Conservation (phyloP, 257 asterid genomes). For the Fraxinus quadrangulata region DNA sequence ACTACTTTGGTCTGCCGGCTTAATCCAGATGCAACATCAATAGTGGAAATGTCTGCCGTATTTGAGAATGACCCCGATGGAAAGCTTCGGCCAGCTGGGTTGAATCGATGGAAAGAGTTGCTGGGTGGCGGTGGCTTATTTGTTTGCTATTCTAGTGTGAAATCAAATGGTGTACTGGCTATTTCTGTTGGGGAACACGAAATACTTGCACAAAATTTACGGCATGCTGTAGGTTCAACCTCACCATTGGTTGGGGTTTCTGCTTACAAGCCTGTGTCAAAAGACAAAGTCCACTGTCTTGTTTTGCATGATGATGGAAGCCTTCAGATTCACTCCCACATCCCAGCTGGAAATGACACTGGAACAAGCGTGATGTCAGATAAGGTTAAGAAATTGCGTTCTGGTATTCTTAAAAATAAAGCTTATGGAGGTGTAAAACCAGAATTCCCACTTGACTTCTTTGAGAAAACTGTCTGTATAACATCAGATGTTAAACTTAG, state of each 20-base stretch:
- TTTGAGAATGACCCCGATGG: slow-evolving; percentile 78
- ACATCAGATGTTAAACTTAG: slow-evolving; percentile 87
- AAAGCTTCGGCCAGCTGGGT: slow-evolving; percentile 79
- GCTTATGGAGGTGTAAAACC: slow-evolving; percentile 90
- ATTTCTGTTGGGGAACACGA: slow-evolving; percentile 85
- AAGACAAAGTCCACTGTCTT: slow-evolving; percentile 95
- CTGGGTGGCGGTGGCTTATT: slow-evolving; percentile 72
- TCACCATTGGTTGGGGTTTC: slow-evolving; percentile 94
- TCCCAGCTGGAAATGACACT: slow-evolving; percentile 70
- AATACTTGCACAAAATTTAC: slow-evolving; percentile 73
- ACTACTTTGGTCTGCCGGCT: slow-evolving; percentile 79
- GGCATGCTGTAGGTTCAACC: slow-evolving; percentile 78
- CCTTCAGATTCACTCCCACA: slow-evolving; percentile 90
- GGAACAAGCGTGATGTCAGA: slow-evolving; percentile 67
- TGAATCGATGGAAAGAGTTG: slow-evolving; percentile 94
- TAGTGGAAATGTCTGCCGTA: slow-evolving; percentile 68
- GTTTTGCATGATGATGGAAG: slow-evolving; percentile 98
- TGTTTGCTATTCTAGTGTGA: slow-evolving; percentile 83
- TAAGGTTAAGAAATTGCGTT: slow-evolving; percentile 86
- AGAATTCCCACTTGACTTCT: slow-evolving; percentile 93
- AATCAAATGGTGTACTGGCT: slow-evolving; percentile 70
- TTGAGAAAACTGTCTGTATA: slow-evolving; percentile 85
- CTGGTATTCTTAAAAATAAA: slow-evolving; percentile 84
- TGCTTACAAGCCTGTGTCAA: slow-evolving; percentile 92
- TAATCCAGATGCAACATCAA: slow-evolving; percentile 72